Conservation (phyloP, 2,329 filamentous ascomycete genomes). For the Tolypocladium ovalisporum region DNA sequence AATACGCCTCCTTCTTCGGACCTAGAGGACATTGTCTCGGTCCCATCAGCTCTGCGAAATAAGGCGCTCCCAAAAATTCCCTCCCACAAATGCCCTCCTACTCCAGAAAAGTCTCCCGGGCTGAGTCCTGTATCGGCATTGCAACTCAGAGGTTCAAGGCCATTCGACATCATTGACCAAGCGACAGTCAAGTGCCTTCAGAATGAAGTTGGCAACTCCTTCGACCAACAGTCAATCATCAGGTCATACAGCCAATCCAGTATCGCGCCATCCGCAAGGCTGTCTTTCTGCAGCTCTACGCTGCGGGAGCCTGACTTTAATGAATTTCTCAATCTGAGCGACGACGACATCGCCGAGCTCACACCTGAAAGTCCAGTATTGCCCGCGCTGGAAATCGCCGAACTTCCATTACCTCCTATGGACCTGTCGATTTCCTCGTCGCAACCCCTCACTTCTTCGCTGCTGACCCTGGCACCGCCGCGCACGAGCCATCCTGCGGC, state of each 20-base stretch:
- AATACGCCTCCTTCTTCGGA: slow-evolving; percentile 22
- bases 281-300: slow-evolving; percentile 20
- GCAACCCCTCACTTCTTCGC: slow-evolving; percentile 15
- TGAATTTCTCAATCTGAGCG: slow-evolving; percentile 42
- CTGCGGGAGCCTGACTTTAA: slow-evolving; percentile 40
- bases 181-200: slow-evolving; percentile 14
- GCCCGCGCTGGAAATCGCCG: slow-evolving; percentile 2
- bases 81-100: slow-evolving; percentile 11
- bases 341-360: slow-evolving; percentile 47
- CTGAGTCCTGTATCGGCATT: slow-evolving; percentile 13
- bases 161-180: slow-evolving; percentile 16
- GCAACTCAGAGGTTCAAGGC: slow-evolving; percentile 15
- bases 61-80: slow-evolving; percentile 9
- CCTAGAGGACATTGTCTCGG: slow-evolving; percentile 11
- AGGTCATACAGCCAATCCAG: slow-evolving; percentile 19
- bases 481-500: slow-evolving; percentile 31
- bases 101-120: slow-evolving; percentile 20
- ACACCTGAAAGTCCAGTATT: slow-evolving; percentile 10
- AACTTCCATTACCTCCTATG: slow-evolving; percentile 8
- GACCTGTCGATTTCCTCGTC: slow-evolving; percentile 12
- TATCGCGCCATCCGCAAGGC: slow-evolving; percentile 14
- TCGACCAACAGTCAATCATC: slow-evolving; percentile 13
- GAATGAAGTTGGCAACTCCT: slow-evolving; percentile 13
- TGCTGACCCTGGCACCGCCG: slow-evolving; percentile 34
- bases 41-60: slow-evolving; percentile 1